Evolutionary conservation across 305 asterid species (phyloP).

Genomic region (Withania somnifera): DNA sequence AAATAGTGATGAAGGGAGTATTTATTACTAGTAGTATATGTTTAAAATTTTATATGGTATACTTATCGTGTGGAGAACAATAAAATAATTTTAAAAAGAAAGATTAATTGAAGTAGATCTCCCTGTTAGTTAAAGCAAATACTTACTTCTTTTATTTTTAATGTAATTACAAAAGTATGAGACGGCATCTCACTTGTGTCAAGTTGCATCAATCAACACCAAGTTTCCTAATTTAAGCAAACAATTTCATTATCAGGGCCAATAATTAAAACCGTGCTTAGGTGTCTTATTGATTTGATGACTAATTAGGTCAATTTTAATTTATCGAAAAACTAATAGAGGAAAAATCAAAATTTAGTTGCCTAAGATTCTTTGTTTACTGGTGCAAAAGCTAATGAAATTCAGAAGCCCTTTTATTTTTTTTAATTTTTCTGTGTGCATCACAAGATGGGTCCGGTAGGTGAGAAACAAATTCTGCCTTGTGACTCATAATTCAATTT

Average conservation of each 20-base stretch:
- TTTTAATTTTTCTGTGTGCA: not conserved
- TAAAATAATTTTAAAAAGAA: not conserved
- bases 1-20: too few species aligned
- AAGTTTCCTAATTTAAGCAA: slow-evolving; percentile 35
- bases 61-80: not conserved
- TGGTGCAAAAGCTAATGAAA: slow-evolving; percentile 17
- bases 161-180: not conserved
- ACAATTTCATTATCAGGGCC: slow-evolving; percentile 15
- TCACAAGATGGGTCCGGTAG: slow-evolving; percentile 24
- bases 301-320: not conserved
- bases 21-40: not conserved
- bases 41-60: not conserved
- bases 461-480: slow-evolving; percentile 20
- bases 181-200: slow-evolving; percentile 8
- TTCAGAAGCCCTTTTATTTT: not conserved
- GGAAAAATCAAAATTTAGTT: slow-evolving; percentile 5
- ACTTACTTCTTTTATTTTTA: not conserved
- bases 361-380: slow-evolving; percentile 23
- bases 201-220: slow-evolving; percentile 36
- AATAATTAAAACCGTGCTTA: slow-evolving; percentile 17
- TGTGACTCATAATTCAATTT: slow-evolving; percentile 4
- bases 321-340: not conserved
- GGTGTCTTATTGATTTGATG: slow-evolving; percentile 11
- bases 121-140: not conserved
- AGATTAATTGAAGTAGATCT: not conserved